These are phyloP conservation scores for Cordyceps pruinosa DNA, from an alignment of 2,329 filamentous ascomycete genomes.

Conservation along the genomic window DNA sequence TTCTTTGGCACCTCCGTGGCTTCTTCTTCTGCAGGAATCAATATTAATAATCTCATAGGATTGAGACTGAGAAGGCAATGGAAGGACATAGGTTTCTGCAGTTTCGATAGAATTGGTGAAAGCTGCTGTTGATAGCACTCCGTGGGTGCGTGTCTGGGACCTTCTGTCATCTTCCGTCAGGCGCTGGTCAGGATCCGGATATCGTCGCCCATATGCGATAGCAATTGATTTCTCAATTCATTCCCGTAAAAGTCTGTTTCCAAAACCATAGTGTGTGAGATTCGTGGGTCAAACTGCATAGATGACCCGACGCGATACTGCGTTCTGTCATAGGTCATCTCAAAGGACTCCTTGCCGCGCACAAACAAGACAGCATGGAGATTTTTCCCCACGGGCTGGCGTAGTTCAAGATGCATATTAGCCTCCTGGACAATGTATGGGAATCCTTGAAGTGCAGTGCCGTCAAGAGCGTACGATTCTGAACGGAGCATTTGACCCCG, in stretches of 20 bases:
- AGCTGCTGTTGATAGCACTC: slow-evolving; percentile 1
- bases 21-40: not conserved
- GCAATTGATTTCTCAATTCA: not conserved
- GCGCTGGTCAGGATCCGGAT: not conserved
- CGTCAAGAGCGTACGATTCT: slow-evolving; percentile 13
- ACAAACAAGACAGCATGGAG: slow-evolving; percentile 6
- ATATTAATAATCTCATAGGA: slow-evolving; percentile 5
- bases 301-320: not conserved
- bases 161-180: slow-evolving; percentile 8
- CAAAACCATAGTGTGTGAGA: slow-evolving; percentile 11
- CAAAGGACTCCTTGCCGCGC: slow-evolving; percentile 4
- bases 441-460: not conserved
- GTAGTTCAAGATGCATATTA: slow-evolving; percentile 5
- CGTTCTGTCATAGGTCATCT: slow-evolving; percentile 5
- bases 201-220: slow-evolving; percentile 9
- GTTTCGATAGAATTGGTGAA: slow-evolving; percentile 12
- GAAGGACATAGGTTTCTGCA: not conserved
- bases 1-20: not conserved
- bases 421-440: slow-evolving; percentile 7
- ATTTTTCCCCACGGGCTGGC: not conserved
- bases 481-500: slow-evolving; percentile 10
- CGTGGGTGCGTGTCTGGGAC: slow-evolving; percentile 5
- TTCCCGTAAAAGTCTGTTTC: slow-evolving; percentile 14
- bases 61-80: not conserved
- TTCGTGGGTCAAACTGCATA: slow-evolving; percentile 1